phyloP scores from a whole-genome alignment of 305 asterid species.

The Petunia hybrid region DNA sequence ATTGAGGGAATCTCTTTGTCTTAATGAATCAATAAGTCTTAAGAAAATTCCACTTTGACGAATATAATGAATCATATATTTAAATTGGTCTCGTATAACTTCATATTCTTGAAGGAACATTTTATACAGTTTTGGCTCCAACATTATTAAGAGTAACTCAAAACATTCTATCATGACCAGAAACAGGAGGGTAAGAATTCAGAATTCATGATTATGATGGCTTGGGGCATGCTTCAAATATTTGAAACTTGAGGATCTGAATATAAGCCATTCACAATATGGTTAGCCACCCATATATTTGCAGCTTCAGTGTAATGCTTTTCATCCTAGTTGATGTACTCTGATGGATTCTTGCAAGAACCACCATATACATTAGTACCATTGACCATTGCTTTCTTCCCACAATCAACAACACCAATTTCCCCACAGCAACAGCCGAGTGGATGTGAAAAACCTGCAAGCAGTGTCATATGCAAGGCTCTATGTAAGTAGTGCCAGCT shows the following conservation, averaged over 20 bases:
- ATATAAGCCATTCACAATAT: constrained; percentile 36
- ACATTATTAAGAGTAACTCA: no score
- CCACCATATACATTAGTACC: constrained; percentile 34
- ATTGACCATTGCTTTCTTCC: constrained; percentile 30
- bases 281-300: constrained; percentile 33
- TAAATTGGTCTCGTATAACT: no score
- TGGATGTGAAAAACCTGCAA: constrained; percentile 41
- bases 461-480: neutral
- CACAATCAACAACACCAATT: constrained; percentile 28
- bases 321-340: constrained; percentile 47
- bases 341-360: constrained; percentile 34
- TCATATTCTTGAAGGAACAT: no score
- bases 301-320: constrained; percentile 52
- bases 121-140: no score
- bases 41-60: no score
- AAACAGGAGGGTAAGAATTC: neutral
- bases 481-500: neutral
- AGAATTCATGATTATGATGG: neutral
- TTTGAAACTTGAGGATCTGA: constrained; percentile 36
- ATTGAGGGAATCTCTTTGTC: no score
- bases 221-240: constrained; percentile 34
- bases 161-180: no score
- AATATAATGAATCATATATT: no score
- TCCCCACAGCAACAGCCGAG: constrained; percentile 39
- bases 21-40: no score